phyloP scores from a whole-genome alignment of 352 stramenopile species.

The Pythium aquatile region DNA sequence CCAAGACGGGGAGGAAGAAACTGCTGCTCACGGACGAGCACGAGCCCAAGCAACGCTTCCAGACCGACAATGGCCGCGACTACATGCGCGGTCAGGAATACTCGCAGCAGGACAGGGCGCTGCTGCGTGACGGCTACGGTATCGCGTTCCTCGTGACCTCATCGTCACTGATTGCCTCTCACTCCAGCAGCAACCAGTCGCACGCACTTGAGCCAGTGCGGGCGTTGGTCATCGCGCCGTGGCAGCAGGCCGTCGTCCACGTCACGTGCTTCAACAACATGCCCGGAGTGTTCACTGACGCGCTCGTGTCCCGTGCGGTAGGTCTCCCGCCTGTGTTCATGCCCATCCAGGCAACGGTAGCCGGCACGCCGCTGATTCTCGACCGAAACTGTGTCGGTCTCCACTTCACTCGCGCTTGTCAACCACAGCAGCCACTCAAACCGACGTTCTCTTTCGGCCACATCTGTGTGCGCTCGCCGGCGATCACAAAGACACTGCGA shows the following conservation, averaged over 20 bases:
- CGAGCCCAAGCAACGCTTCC: conserved; percentile 48
- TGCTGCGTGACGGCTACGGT: conserved; percentile 50
- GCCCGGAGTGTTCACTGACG: conserved; percentile 61
- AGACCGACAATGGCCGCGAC: conserved; percentile 46
- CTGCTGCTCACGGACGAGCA: conserved; percentile 38
- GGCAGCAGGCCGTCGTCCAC: conserved; percentile 51
- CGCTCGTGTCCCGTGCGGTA: conserved; percentile 51
- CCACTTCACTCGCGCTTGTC: conserved; percentile 21
- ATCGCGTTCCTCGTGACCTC: conserved; percentile 45
- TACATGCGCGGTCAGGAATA: conserved; percentile 47
- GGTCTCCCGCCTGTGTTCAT: conserved; percentile 62
- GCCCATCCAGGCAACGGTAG: conserved; percentile 47
- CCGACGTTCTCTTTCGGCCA: conserved; percentile 51
- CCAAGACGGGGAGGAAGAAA: conserved; percentile 9
- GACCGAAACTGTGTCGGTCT: conserved; percentile 73
- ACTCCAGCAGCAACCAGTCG: background rate
- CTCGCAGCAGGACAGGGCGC: conserved; percentile 41
- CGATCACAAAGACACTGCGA: conserved; percentile 48
- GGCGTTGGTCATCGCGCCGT: conserved; percentile 44
- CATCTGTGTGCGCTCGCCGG: conserved; percentile 38
- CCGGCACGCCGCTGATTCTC: conserved; percentile 53
- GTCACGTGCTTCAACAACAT: conserved; percentile 81
- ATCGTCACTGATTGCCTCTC: conserved; percentile 11
- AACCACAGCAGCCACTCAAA: conserved; percentile 1
- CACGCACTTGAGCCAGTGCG: background rate